phyloP scores from a whole-genome alignment of 176 grass and related monocot genomes.

The Raddia guianensis region DNA sequence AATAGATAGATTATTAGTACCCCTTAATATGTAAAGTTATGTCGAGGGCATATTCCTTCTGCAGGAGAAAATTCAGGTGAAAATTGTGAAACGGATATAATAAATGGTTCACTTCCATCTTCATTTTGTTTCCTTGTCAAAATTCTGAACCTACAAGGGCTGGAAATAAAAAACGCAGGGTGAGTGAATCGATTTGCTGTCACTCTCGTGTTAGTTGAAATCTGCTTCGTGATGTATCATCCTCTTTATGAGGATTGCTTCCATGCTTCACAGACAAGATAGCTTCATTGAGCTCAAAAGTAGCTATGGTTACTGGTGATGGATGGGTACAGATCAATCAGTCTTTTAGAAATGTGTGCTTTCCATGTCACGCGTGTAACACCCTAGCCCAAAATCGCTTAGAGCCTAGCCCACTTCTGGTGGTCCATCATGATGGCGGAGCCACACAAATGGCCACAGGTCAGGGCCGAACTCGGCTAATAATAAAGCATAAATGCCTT shows the following conservation, averaged over 20 bases:
- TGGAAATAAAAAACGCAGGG: background rate
- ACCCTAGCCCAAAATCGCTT: no score
- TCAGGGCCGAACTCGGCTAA: no score
- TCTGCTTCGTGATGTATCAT: background rate
- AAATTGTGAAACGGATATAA: background rate
- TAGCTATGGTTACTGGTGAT: background rate
- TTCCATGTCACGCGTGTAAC: background rate
- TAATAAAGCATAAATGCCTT: no score
- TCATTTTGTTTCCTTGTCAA: background rate
- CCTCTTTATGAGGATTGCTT: conserved; percentile 14
- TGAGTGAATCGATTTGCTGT: conserved; percentile 4
- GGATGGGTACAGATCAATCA: background rate
- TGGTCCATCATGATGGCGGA: no score
- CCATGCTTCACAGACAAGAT: background rate
- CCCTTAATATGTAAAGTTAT: background rate
- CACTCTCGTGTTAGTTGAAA: conserved; percentile 34
- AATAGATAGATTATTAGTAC: background rate
- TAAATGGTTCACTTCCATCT: background rate
- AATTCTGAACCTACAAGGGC: conserved; percentile 1
- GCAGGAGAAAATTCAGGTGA: background rate
- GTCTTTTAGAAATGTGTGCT: background rate
- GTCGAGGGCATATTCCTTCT: background rate
- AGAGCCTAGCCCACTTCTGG: no score
- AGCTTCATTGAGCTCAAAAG: background rate
- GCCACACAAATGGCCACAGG: no score